Evolutionary conservation across 2,329 filamentous ascomycete genomes (phyloP).

Genomic region (Furcasterigmium furcatum): DNA sequence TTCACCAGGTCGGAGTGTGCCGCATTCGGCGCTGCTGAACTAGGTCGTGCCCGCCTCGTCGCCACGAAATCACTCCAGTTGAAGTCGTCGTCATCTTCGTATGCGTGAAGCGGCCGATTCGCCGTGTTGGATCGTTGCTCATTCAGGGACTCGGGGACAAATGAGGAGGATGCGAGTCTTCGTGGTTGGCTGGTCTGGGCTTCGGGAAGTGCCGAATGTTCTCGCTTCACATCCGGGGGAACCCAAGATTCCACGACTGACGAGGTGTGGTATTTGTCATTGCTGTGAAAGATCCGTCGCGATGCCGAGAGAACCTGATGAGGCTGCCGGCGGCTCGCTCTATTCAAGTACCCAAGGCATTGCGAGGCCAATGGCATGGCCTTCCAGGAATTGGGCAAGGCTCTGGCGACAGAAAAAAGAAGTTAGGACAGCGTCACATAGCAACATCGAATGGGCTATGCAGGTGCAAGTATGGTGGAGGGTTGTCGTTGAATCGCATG

Average conservation of each 20-base stretch:
- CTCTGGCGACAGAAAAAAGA: not conserved
- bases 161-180: too few species aligned
- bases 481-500: not conserved
- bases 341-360: slow-evolving; percentile 16
- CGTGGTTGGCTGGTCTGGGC: too few species aligned
- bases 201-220: too few species aligned
- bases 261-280: too few species aligned
- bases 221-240: too few species aligned
- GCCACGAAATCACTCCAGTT: not conserved
- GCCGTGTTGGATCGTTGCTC: not conserved
- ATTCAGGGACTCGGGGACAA: too few species aligned
- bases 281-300: not conserved
- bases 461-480: not conserved
- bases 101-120: not conserved
- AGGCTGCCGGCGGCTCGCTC: slow-evolving; percentile 12
- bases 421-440: not conserved
- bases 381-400: slow-evolving; percentile 2
- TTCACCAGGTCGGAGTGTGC: not conserved
- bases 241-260: too few species aligned
- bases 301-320: slow-evolving; percentile 5
- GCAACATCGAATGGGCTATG: not conserved
- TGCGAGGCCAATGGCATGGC: slow-evolving; percentile 14
- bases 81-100: not conserved
- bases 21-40: too few species aligned
- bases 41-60: not conserved